A percentile compares a stretch with the other conserved stretches of the same genome.
Conservation (phyloP, 495 filamentous ascomycete species). For the Penicillium robsamsonii region DNA sequence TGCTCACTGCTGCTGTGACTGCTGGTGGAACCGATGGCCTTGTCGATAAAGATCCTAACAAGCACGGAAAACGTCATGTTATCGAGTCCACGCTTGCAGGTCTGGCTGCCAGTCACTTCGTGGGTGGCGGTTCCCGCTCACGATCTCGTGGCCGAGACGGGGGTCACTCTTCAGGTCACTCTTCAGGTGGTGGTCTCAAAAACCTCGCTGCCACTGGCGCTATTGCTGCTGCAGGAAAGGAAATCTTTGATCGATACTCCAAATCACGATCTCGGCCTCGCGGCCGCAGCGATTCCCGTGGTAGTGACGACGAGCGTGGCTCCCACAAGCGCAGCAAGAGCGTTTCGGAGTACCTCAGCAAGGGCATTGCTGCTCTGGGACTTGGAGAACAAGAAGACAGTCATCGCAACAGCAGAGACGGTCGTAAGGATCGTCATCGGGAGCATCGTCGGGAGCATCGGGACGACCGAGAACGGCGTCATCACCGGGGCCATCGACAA, state of each 20-base stretch:
- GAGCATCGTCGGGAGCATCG: conserved; percentile 8
- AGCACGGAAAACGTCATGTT: conserved; percentile 64
- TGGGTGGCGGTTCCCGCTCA: conserved; percentile 69
- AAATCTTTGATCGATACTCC: conserved; percentile 60
- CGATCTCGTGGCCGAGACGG: conserved; percentile 38
- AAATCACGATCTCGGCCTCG: conserved; percentile 62
- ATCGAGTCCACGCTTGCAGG: conserved; percentile 81
- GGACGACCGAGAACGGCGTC: conserved; percentile 27
- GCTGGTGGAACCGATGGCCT: conserved; percentile 82
- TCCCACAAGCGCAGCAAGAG: conserved; percentile 54
- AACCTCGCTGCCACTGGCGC: conserved; percentile 72
- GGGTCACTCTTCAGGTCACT: conserved; percentile 31
- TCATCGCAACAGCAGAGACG: conserved; percentile 35
- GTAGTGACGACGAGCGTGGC: conserved; percentile 40
- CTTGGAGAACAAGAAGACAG: conserved; percentile 42
- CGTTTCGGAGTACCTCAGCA: conserved; percentile 55
- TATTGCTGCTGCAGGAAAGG: conserved; percentile 78
- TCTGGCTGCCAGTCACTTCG: conserved; percentile 73
- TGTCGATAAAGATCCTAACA: conserved; percentile 67
- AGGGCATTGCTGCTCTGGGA: conserved; percentile 55
- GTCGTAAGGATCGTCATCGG: conserved; percentile 28
- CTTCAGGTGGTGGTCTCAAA: conserved; percentile 50
- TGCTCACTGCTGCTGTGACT: conserved; percentile 81
- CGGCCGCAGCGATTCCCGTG: conserved; percentile 43
- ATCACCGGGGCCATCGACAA: conserved; percentile 25